Evolutionary conservation across 1,139 yeast genomes (phyloP).

Genomic region (Saccharomyces hybrid): DNA sequence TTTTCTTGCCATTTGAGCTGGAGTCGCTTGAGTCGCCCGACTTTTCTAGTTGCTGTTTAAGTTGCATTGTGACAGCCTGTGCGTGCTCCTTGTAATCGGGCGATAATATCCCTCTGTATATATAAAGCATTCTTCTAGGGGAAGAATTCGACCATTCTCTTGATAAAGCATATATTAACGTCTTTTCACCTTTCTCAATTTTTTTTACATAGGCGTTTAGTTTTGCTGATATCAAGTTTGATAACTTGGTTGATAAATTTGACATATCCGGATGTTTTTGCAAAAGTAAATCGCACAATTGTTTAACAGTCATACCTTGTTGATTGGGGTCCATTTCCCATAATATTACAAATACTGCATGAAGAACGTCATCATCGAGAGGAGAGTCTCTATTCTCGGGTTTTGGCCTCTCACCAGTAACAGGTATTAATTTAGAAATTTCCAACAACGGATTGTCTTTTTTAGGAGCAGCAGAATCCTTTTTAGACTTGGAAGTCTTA

Average conservation of each 20-base stretch:
- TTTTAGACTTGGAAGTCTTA: neutral
- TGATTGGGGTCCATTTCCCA: conserved; percentile 61
- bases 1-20: neutral
- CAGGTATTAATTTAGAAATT: conserved; percentile 70
- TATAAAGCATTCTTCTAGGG: conserved; percentile 81
- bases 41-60: conserved; percentile 20
- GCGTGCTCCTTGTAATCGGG: conserved; percentile 69
- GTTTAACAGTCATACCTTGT: conserved; percentile 78
- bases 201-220: conserved; percentile 75
- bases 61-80: conserved; percentile 40
- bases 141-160: conserved; percentile 87
- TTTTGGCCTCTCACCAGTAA: conserved; percentile 69
- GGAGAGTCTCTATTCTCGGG: conserved; percentile 58
- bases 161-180: conserved; percentile 61
- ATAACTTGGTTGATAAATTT: conserved; percentile 66
- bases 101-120: conserved; percentile 67
- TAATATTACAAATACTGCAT: conserved; percentile 63
- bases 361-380: conserved; percentile 66
- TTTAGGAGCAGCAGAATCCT: neutral
- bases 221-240: conserved; percentile 74
- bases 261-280: conserved; percentile 79
- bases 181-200: conserved; percentile 69
- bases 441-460: conserved; percentile 32
- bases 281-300: conserved; percentile 64
- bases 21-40: conserved; percentile 1